Percentiles rank a stretch among this genome's conserved stretches.
Evolutionary conservation across 1,139 yeast species (phyloP).

Genomic region (Suhomyces choctaworum): DNA sequence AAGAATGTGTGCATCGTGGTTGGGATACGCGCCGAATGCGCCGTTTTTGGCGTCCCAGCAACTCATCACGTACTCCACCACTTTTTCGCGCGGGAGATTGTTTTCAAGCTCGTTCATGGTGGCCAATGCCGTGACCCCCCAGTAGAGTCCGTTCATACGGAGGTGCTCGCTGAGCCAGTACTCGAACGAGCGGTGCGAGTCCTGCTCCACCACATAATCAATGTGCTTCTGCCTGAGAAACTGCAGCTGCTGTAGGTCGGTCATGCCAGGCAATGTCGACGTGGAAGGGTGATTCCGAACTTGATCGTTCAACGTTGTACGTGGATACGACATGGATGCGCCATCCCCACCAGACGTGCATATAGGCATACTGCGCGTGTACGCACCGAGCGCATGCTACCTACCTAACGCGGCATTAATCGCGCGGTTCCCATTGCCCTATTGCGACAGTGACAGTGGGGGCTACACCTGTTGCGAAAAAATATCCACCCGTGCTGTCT

Average conservation of each 20-base stretch:
- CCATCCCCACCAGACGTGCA: too few species aligned
- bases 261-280: too few species aligned
- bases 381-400: too few species aligned
- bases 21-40: slow-evolving; percentile 88
- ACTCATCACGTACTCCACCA: slow-evolving; percentile 62
- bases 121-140: slow-evolving; percentile 86
- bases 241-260: background rate
- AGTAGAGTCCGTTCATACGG: slow-evolving; percentile 86
- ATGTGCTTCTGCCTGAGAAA: slow-evolving; percentile 34
- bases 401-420: too few species aligned
- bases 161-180: slow-evolving; percentile 92
- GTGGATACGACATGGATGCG: too few species aligned
- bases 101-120: slow-evolving; percentile 55
- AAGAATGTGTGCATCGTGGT: slow-evolving; percentile 87
- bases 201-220: slow-evolving; percentile 38
- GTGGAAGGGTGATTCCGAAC: too few species aligned
- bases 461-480: too few species aligned
- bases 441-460: too few species aligned
- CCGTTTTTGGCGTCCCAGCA: slow-evolving; percentile 68
- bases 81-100: slow-evolving; percentile 58
- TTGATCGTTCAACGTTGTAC: too few species aligned
- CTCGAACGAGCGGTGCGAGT: slow-evolving; percentile 51
- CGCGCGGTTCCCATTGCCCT: too few species aligned
- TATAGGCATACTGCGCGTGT: too few species aligned
- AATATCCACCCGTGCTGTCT: too few species aligned